Percentiles rank a stretch among this genome's conserved stretches.
These are phyloP conservation scores for Albophoma yamanashiensis DNA, from an alignment of 2,329 filamentous ascomycete species.

Conservation along the genomic window DNA sequence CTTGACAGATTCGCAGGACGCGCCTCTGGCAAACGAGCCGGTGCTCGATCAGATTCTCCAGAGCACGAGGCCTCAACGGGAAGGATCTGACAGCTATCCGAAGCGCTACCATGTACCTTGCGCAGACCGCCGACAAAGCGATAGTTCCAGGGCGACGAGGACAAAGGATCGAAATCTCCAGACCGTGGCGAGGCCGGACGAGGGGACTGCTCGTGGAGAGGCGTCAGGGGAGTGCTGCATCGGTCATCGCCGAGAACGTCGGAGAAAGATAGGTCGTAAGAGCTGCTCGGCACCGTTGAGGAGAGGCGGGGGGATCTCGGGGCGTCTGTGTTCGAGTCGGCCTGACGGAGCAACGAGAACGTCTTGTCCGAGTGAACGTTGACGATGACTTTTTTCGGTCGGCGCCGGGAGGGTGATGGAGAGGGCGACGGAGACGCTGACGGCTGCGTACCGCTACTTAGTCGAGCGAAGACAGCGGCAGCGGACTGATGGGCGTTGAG, in stretches of 20 bases:
- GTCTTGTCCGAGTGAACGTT: slow-evolving; percentile 47
- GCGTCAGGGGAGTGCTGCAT: slow-evolving; percentile 37
- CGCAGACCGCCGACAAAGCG: slow-evolving; percentile 44
- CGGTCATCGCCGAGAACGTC: slow-evolving; percentile 36
- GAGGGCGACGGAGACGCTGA: slow-evolving; percentile 2
- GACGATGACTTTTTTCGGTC: slow-evolving; percentile 31
- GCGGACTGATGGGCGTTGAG: background rate
- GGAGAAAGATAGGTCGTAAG: slow-evolving; percentile 37
- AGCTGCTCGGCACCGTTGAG: slow-evolving; percentile 33
- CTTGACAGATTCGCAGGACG: background rate
- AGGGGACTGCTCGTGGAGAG: slow-evolving; percentile 27
- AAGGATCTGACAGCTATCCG: background rate
- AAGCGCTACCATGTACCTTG: slow-evolving; percentile 27
- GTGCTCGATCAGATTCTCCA: background rate
- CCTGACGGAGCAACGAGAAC: slow-evolving; percentile 37
- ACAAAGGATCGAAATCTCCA: slow-evolving; percentile 2
- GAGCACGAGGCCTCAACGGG: background rate
- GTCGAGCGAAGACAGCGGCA: background rate
- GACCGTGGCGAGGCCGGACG: background rate
- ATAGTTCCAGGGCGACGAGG: slow-evolving; percentile 39
- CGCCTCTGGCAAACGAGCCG: background rate
- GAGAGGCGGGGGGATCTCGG: slow-evolving; percentile 30
- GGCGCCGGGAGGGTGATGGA: slow-evolving; percentile 14
- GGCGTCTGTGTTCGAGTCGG: slow-evolving; percentile 17
- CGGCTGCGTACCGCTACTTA: background rate